Percentiles rank a stretch among this genome's conserved stretches.
phyloP scores from a whole-genome alignment of 805 yeast species.

The Candida manassasensis region DNA sequence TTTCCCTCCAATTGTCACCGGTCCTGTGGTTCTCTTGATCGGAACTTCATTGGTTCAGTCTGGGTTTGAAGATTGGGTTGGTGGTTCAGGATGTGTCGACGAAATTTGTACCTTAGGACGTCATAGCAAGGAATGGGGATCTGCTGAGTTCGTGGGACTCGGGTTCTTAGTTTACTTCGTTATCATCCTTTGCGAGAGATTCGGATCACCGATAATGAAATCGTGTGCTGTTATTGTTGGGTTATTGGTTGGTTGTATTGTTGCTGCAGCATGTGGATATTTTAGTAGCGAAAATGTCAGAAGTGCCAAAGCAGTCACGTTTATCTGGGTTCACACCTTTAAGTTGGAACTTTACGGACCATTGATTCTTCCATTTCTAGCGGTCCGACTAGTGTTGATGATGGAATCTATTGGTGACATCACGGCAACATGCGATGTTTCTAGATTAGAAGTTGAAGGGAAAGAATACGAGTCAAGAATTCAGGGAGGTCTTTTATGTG shows the following conservation, averaged over 20 bases:
- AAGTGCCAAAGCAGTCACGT: constrained; percentile 76
- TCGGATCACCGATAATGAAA: constrained; percentile 93
- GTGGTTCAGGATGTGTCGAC: constrained; percentile 69
- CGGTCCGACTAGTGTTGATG: constrained; percentile 75
- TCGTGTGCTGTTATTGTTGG: constrained; percentile 91
- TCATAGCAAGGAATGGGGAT: constrained; percentile 68
- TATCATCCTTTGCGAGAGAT: constrained; percentile 73
- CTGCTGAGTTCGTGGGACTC: constrained; percentile 83
- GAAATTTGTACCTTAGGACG: constrained; percentile 17
- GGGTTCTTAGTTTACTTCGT: constrained; percentile 78
- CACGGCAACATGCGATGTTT: constrained; percentile 90
- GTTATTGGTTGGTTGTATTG: constrained; percentile 80
- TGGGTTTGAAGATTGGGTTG: constrained; percentile 83
- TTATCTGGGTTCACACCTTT: constrained; percentile 86
- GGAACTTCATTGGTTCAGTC: constrained; percentile 66
- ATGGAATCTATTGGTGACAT: constrained; percentile 96
- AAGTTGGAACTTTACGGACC: constrained; percentile 76
- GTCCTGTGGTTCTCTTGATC: constrained; percentile 84
- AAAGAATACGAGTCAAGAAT: constrained; percentile 74
- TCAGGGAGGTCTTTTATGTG: constrained; percentile 91
- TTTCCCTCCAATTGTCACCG: constrained; percentile 89
- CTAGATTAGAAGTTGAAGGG: constrained; percentile 81
- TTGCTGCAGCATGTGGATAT: constrained; percentile 87
- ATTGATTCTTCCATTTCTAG: constrained; percentile 76
- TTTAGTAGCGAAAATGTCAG: constrained; percentile 55